A percentile compares a stretch with the other conserved stretches of the same genome.
These are phyloP conservation scores for Penicillium nordicum DNA, from an alignment of 2,329 filamentous ascomycete genomes.

Conservation along the genomic window DNA sequence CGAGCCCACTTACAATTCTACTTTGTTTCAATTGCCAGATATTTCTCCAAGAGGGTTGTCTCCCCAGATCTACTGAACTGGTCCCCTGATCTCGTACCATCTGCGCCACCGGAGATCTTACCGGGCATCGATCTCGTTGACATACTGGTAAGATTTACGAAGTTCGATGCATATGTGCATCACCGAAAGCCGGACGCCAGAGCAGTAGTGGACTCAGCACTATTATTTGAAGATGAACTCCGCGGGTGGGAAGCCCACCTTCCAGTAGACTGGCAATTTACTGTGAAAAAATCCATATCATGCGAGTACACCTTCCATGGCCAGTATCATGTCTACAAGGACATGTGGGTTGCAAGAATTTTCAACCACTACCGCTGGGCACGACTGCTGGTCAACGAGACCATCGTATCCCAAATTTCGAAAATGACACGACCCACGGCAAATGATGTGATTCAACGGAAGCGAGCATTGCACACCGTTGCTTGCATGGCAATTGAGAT, in stretches of 20 bases:
- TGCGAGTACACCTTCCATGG: conserved; percentile 17
- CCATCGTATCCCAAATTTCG: conserved; percentile 14
- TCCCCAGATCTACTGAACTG: conserved; percentile 14
- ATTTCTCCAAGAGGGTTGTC: conserved; percentile 12
- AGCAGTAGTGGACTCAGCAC: conserved; percentile 1
- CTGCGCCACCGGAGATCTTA: not conserved
- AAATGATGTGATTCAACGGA: conserved; percentile 11
- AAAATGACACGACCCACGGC: not conserved
- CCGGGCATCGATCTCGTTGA: conserved; percentile 18
- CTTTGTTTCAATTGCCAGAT: conserved; percentile 19
- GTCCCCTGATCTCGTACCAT: conserved; percentile 5
- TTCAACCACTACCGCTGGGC: conserved; percentile 24
- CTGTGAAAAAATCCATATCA: conserved; percentile 11
- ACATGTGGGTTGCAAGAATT: conserved; percentile 20
- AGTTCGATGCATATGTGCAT: conserved; percentile 11
- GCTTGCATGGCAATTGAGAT: conserved; percentile 20
- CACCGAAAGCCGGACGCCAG: conserved; percentile 1
- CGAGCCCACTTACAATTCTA: conserved; percentile 17
- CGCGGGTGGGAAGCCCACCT: conserved; percentile 18
- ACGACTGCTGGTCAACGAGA: conserved; percentile 24
- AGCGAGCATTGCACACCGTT: conserved; percentile 15
- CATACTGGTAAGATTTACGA: conserved; percentile 21
- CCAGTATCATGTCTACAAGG: conserved; percentile 21
- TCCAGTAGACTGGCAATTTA: conserved; percentile 15
- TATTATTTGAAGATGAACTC: conserved; percentile 18